Evolutionary conservation across 2,329 filamentous ascomycete genomes (phyloP), one percentile per base, ranked within the genome.

Genomic region (Macrophomina pseudophaseolina): DNA sequence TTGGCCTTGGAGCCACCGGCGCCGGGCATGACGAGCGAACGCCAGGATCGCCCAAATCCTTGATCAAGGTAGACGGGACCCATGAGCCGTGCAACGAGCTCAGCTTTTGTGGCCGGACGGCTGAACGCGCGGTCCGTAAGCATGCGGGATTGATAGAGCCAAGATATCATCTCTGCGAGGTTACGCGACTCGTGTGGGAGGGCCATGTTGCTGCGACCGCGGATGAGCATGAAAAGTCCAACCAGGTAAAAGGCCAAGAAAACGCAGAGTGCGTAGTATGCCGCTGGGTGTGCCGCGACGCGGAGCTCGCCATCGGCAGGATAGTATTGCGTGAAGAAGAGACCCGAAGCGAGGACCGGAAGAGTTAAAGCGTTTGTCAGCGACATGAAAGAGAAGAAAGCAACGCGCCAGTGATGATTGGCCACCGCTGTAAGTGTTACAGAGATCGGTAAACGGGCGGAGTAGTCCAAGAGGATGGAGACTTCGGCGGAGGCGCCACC

Each of bases 101-200:
- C 90, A 0, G 82, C 82, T 70, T 89, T 90, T n/a, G 84, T 88
- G 33, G 84, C 82, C 2, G 90, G 87, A 44, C 88, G 86, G 60
- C 88, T 85, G 75, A 97, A 94, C 0, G 90, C 86, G 9, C 88
- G 84, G 73, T 97, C 93, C 5, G 86, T 83, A 1, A 92, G 81
- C 18, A 96, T 81, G 30, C 90, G 89, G 51, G 89, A 89, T 71
- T 90, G 89, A 67, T 91, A 88, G 49, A 94, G 83, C 75, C 94
- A 94, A 73, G 88, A 90, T 71, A 96, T 85, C 28, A 94, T 83
- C 75, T 94, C 92, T 1, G 91, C 91, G 18, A 96, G 83, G 54
- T 86, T 92, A 68, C 85, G 86, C 48, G 91, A 88, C 5, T 85
- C 84, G 74, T 96, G 93, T 0, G 93, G 92, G 1, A 97, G 85